phyloP scores from a whole-genome alignment of 1,139 yeast species.

The Suhomyces anneliseae region DNA sequence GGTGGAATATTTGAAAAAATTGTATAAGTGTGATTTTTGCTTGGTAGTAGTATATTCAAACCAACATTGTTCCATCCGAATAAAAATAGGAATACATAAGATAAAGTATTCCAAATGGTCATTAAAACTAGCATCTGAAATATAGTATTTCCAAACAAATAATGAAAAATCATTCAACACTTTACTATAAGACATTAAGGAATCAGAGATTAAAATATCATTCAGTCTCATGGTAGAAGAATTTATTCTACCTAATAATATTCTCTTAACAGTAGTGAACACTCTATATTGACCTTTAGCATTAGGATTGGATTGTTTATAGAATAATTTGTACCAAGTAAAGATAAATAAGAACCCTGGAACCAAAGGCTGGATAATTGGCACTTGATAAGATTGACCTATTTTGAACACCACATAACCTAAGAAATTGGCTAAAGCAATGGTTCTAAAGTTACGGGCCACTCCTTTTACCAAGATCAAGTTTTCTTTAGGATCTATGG shows the following conservation, averaged over 20 bases:
- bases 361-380: neutral
- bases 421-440: slow-evolving; percentile 21
- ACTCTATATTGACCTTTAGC: slow-evolving; percentile 44
- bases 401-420: slow-evolving; percentile 25
- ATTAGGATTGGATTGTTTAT: slow-evolving; percentile 8
- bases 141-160: slow-evolving; percentile 36
- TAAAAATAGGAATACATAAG: slow-evolving; percentile 61
- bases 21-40: slow-evolving; percentile 59
- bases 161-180: slow-evolving; percentile 69
- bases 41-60: slow-evolving; percentile 58
- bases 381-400: slow-evolving; percentile 13
- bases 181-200: slow-evolving; percentile 74
- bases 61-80: slow-evolving; percentile 80
- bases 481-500: slow-evolving; percentile 37
- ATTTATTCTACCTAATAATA: slow-evolving; percentile 57
- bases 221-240: slow-evolving; percentile 60
- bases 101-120: slow-evolving; percentile 47
- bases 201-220: slow-evolving; percentile 79
- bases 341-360: slow-evolving; percentile 12
- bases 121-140: slow-evolving; percentile 28
- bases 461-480: slow-evolving; percentile 33
- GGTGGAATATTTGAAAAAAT: slow-evolving; percentile 71
- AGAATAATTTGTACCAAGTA: slow-evolving; percentile 13
- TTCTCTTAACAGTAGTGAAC: slow-evolving; percentile 51
- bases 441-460: slow-evolving; percentile 26